Percentiles rank a stretch among this genome's conserved stretches.
phyloP scores from a whole-genome alignment of 306 rosid genomes.

The Canavalia gladiata region DNA sequence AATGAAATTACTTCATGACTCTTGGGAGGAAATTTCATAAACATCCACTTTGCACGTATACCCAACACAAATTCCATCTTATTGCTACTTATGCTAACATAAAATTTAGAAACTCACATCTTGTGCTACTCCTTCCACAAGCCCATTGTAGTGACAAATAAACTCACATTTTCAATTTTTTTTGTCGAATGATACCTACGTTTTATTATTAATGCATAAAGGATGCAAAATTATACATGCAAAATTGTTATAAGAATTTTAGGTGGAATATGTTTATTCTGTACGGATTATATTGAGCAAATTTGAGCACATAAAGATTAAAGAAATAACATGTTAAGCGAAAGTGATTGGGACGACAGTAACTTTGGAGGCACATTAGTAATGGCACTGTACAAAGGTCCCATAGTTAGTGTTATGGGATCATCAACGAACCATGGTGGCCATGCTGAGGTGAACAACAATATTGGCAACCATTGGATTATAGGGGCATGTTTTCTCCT shows the following conservation, averaged over 20 bases:
- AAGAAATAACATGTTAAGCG: slow-evolving; percentile 67
- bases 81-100: too few species aligned
- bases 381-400: slow-evolving; percentile 87
- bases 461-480: slow-evolving; percentile 59
- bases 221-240: neutral
- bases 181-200: too few species aligned
- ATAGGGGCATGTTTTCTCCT: slow-evolving; percentile 68
- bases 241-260: too few species aligned
- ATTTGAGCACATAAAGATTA: slow-evolving; percentile 73
- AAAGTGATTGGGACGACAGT: slow-evolving; percentile 77
- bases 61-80: too few species aligned
- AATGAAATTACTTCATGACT: too few species aligned
- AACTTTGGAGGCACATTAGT: slow-evolving; percentile 84
- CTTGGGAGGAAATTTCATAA: too few species aligned
- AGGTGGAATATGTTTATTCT: too few species aligned
- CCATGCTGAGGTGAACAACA: slow-evolving; percentile 42
- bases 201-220: neutral
- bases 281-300: slow-evolving; percentile 16
- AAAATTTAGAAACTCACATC: too few species aligned
- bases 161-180: too few species aligned
- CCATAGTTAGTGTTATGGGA: slow-evolving; percentile 46
- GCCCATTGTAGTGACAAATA: too few species aligned
- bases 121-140: too few species aligned
- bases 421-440: slow-evolving; percentile 15
- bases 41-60: too few species aligned